Percentiles rank a stretch among this genome's conserved stretches.
Evolutionary conservation across 805 yeast genomes (phyloP).

Genomic region (Kluyveromyces lactis): DNA sequence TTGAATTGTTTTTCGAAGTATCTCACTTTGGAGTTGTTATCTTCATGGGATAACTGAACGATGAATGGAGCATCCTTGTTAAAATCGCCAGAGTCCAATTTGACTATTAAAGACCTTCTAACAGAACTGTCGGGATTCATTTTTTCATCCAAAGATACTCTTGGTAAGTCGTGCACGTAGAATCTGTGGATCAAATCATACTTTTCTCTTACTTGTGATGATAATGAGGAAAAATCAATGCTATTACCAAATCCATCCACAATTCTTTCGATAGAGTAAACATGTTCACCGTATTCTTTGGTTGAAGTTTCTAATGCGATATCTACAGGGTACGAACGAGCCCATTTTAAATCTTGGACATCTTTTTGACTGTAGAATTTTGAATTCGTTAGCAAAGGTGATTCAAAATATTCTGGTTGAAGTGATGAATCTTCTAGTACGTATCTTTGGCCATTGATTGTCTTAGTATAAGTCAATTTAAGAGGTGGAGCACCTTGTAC

Average conservation of each 20-base stretch:
- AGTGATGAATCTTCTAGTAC: constrained; percentile 34
- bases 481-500: constrained; percentile 77
- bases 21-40: constrained; percentile 19
- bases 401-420: constrained; percentile 43
- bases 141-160: constrained; percentile 38
- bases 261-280: constrained; percentile 48
- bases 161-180: constrained; percentile 48
- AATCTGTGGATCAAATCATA: constrained; percentile 38
- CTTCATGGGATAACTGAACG: constrained; percentile 28
- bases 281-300: constrained; percentile 41
- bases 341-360: constrained; percentile 35
- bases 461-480: constrained; percentile 46
- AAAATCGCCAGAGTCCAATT: constrained; percentile 24
- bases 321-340: constrained; percentile 34
- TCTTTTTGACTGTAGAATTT: constrained; percentile 27
- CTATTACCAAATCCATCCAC: constrained; percentile 62
- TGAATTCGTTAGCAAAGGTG: constrained; percentile 38
- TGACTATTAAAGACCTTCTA: constrained; percentile 30
- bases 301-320: constrained; percentile 37
- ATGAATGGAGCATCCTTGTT: constrained; percentile 27
- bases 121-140: constrained; percentile 30
- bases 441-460: constrained; percentile 28
- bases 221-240: constrained; percentile 32
- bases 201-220: constrained; percentile 8
- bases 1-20: constrained; percentile 18